Base-by-base conservation (phyloP, 768 basidiomycete genomes). In the Hygrophorus pudorinus region DNA sequence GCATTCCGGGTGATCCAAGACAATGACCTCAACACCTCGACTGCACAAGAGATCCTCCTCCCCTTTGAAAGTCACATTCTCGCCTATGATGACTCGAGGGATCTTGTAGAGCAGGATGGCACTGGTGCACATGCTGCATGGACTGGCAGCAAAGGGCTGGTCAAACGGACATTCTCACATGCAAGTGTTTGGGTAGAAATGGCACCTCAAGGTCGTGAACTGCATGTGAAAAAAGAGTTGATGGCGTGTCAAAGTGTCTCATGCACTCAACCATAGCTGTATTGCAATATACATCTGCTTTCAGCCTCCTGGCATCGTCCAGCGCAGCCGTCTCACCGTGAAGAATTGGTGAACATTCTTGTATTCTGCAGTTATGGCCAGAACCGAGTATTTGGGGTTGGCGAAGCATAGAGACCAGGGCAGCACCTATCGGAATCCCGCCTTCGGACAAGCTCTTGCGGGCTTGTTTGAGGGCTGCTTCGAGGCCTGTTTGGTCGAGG, bases 91-190 rank as follows among this genome's bases (percentile, higher is more conserved):
- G 7, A 81, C 72, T 5, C 79, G 69, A 4, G 76, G 75, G 31
- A 83, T 80, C 37, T 72, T 72, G 59, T 78, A 81, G 7, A 81
- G 63, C n/a, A 77, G 46, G 18, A 78, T 73, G 1, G 79, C 72
- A 5, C 79, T 79, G 1, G 72, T 68, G 52, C 81, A 81, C 81
- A 81, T 80, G 42, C 62, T 68, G 52, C 81, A 82, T 2, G 81
- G 81, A 36, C 75, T 75, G n/a, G n/a, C n/a, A 18, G 53, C 50
- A 8, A n/a, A n/a, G 48, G 24, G 40, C 21, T 47, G 43, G 37
- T 44, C 31, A 45, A 52, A 27, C 17, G 5, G 24, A 11, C 6
- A 1, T 16, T 41, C 13, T 18, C 4, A 9, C 13, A 9, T 30
- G 21, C 17, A 16, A n/a, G 37, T 28, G 28, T 3, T 24, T 10